Evolutionary conservation across 2,329 filamentous ascomycete genomes (phyloP).

Genomic region (Scleromitrula shiraiana): DNA sequence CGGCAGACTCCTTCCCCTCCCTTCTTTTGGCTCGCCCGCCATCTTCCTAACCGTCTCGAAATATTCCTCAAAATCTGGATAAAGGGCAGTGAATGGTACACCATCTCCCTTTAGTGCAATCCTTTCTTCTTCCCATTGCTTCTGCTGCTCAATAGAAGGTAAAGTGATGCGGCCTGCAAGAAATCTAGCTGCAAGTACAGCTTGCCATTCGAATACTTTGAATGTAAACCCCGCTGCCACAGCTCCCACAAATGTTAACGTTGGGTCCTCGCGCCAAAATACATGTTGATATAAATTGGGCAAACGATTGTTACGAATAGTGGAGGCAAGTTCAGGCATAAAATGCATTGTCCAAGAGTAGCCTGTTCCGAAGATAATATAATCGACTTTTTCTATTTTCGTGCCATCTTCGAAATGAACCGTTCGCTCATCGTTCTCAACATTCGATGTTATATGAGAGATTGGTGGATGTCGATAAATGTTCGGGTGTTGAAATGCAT

Average conservation of each 20-base stretch:
- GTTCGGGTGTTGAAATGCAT: conserved; percentile 51
- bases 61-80: conserved; percentile 56
- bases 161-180: conserved; percentile 46
- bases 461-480: conserved; percentile 43
- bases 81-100: conserved; percentile 45
- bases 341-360: conserved; percentile 59
- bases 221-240: conserved; percentile 53
- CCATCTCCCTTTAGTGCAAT: conserved; percentile 49
- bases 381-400: conserved; percentile 45
- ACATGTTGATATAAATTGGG: conserved; percentile 50
- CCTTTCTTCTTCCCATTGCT: conserved; percentile 48
- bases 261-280: conserved; percentile 46
- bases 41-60: conserved; percentile 48
- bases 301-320: conserved; percentile 45
- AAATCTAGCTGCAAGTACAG: conserved; percentile 51
- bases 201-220: conserved; percentile 63
- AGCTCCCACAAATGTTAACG: conserved; percentile 50
- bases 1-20: conserved; percentile 38
- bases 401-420: conserved; percentile 51
- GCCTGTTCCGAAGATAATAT: conserved; percentile 59
- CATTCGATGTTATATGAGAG: conserved; percentile 32
- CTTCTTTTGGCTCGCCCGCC: conserved; percentile 38
- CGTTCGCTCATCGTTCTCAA: conserved; percentile 29
- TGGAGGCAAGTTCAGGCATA: conserved; percentile 38
- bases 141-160: conserved; percentile 41